A percentile compares a stretch with the other conserved stretches of the same genome.
Conservation (phyloP, 768 basidiomycete species). For the Inosperma sp. region DNA sequence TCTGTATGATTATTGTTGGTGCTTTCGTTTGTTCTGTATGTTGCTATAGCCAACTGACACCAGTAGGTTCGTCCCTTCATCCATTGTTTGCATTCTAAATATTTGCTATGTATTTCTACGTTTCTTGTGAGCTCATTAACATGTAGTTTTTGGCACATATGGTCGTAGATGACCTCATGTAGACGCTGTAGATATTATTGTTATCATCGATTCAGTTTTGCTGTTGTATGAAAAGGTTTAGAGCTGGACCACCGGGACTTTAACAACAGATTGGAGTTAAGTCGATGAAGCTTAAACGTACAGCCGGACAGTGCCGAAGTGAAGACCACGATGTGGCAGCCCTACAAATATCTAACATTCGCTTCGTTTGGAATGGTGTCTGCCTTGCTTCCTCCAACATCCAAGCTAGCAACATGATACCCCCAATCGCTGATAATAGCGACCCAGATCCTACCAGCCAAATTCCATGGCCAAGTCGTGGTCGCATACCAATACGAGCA, state of each 20-base stretch:
- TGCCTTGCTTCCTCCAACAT: constrained; percentile 11
- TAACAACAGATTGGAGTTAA: not conserved
- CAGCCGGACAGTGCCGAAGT: constrained; percentile 21
- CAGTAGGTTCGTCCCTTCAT: not conserved
- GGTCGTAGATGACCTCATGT: constrained; percentile 7
- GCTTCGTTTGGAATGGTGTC: constrained; percentile 17
- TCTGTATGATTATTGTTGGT: constrained; percentile 24
- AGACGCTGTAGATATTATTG: constrained; percentile 8
- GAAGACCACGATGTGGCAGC: too few relatives aligned
- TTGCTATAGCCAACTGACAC: constrained; percentile 15
- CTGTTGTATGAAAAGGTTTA: too few relatives aligned
- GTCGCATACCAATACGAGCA: constrained; percentile 26
- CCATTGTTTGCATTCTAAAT: constrained; percentile 8
- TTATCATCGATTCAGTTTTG: too few relatives aligned
- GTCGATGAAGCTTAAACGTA: not conserved
- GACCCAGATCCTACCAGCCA: constrained; percentile 75
- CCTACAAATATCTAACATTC: too few relatives aligned
- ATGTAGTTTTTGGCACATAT: too few relatives aligned
- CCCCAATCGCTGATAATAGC: constrained; percentile 49
- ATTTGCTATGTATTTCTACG: constrained; percentile 14
- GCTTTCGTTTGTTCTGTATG: constrained; percentile 16
- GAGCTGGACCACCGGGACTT: too few relatives aligned
- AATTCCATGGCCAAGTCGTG: constrained; percentile 63
- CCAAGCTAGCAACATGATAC: constrained; percentile 46
- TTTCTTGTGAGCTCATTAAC: constrained; percentile 1